These are phyloP conservation scores for Globisporangium heterothallicum DNA, from an alignment of 352 stramenopile genomes.

Conservation along the genomic window DNA sequence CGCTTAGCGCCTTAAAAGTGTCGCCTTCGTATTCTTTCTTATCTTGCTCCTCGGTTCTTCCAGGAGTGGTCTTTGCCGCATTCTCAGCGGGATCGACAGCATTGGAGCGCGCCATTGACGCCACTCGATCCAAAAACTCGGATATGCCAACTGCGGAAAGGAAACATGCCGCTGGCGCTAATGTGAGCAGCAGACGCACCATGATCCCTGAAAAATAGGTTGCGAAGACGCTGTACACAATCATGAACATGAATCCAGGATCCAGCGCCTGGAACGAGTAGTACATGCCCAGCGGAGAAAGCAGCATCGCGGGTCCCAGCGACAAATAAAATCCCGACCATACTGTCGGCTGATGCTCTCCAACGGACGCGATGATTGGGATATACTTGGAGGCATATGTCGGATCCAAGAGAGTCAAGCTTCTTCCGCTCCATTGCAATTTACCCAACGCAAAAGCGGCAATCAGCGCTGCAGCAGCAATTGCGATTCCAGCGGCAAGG, in stretches of 20 bases:
- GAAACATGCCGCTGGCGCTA: slow-evolving; percentile 88
- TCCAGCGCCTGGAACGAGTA: slow-evolving; percentile 77
- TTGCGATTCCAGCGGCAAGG: slow-evolving; percentile 24
- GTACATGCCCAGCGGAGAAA: slow-evolving; percentile 87
- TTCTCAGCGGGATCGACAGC: background rate
- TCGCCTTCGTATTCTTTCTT: slow-evolving; percentile 14
- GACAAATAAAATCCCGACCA: slow-evolving; percentile 91
- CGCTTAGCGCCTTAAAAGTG: slow-evolving; percentile 22
- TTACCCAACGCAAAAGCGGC: slow-evolving; percentile 64
- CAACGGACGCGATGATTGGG: slow-evolving; percentile 93
- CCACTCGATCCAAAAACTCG: slow-evolving; percentile 42
- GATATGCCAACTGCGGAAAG: slow-evolving; percentile 83
- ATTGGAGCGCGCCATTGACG: slow-evolving; percentile 15
- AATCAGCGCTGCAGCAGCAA: slow-evolving; percentile 33
- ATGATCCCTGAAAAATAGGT: slow-evolving; percentile 93
- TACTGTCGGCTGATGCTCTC: slow-evolving; percentile 91
- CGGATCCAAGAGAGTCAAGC: slow-evolving; percentile 88
- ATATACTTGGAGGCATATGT: slow-evolving; percentile 95
- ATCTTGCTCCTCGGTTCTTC: background rate
- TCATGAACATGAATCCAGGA: slow-evolving; percentile 83
- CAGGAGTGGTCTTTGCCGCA: background rate
- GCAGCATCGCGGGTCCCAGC: slow-evolving; percentile 83
- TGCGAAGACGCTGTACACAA: slow-evolving; percentile 88
- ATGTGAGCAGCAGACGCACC: slow-evolving; percentile 89
- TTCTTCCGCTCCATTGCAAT: slow-evolving; percentile 89